These are phyloP conservation scores for Ogataea hybrid DNA, from an alignment of 1,139 yeast species.

Conservation along the genomic window DNA sequence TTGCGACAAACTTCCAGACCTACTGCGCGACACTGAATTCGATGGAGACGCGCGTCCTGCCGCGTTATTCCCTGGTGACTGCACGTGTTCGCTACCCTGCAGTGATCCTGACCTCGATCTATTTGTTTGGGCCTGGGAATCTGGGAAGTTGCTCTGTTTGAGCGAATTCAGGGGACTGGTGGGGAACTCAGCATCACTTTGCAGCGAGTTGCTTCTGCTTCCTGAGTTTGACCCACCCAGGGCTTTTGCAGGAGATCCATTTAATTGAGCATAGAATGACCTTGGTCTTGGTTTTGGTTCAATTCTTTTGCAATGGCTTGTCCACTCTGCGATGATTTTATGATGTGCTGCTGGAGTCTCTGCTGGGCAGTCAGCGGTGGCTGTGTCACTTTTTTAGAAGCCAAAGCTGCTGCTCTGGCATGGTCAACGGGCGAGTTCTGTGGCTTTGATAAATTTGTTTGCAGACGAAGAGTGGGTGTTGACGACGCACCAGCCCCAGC, in stretches of 20 bases:
- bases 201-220: slow-evolving; percentile 23
- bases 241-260: not conserved
- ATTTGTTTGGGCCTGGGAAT: slow-evolving; percentile 10
- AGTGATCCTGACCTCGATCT: slow-evolving; percentile 25
- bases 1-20: slow-evolving; percentile 28
- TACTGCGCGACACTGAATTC: slow-evolving; percentile 18
- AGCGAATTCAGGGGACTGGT: slow-evolving; percentile 31
- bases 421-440: slow-evolving; percentile 9
- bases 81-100: slow-evolving; percentile 10
- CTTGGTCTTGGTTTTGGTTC: slow-evolving; percentile 22
- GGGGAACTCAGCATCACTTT: slow-evolving; percentile 21
- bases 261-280: slow-evolving; percentile 15
- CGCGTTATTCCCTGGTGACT: not conserved
- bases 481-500: slow-evolving; percentile 28
- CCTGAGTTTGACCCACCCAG: no score
- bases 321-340: slow-evolving; percentile 30
- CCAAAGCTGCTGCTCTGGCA: slow-evolving; percentile 26
- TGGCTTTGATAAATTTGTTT: slow-evolving; percentile 1
- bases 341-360: slow-evolving; percentile 33
- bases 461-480: slow-evolving; percentile 10
- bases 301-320: slow-evolving; percentile 26
- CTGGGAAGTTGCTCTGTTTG: slow-evolving; percentile 17
- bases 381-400: slow-evolving; percentile 17
- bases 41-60: slow-evolving; percentile 16
- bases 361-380: slow-evolving; percentile 30